These are phyloP conservation scores for Mycosarcoma maydis DNA, from an alignment of 1,284 basidiomycete species.

Conservation along the genomic window DNA sequence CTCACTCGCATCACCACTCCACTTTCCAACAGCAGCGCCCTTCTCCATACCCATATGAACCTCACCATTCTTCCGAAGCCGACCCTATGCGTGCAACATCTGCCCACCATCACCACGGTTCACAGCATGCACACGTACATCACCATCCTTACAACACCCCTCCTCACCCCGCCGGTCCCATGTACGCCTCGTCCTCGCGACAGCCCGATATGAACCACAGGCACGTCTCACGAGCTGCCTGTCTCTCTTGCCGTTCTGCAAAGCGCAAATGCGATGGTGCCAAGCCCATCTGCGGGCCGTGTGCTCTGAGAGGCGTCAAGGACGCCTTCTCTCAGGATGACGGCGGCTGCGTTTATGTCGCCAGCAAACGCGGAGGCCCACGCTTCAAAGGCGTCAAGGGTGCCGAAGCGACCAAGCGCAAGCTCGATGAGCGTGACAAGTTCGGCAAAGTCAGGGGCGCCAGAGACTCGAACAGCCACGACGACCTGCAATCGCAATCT, in stretches of 20 bases:
- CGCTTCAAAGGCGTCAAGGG: conserved; percentile 59
- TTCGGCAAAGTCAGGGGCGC: conserved; percentile 21
- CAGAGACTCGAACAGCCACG: conserved; percentile 18
- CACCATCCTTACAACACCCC: conserved; percentile 20
- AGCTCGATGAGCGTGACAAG: conserved; percentile 48
- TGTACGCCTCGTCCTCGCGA: conserved; percentile 22
- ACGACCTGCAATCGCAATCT: conserved; percentile 33
- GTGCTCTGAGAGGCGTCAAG: conserved; percentile 50
- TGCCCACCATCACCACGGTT: conserved; percentile 19
- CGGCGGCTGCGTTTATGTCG: conserved; percentile 54
- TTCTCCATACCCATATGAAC: conserved; percentile 25
- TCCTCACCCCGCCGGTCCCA: conserved; percentile 3
- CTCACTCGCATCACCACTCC: conserved; percentile 18
- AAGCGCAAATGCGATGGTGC: conserved; percentile 60
- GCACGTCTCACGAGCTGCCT: conserved; percentile 52
- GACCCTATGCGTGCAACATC: conserved; percentile 16
- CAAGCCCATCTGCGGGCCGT: conserved; percentile 55
- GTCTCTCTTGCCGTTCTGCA: conserved; percentile 55
- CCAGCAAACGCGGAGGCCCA: conserved; percentile 57
- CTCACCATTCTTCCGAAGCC: conserved; percentile 13
- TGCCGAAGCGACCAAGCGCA: conserved; percentile 46
- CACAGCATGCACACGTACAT: conserved; percentile 26
- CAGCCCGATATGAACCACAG: conserved; percentile 38
- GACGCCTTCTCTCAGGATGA: conserved; percentile 36
- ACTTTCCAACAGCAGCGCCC: conserved; percentile 16